Conservation (phyloP, 2,329 filamentous ascomycete genomes). For the Fusarium praegraminearum region DNA sequence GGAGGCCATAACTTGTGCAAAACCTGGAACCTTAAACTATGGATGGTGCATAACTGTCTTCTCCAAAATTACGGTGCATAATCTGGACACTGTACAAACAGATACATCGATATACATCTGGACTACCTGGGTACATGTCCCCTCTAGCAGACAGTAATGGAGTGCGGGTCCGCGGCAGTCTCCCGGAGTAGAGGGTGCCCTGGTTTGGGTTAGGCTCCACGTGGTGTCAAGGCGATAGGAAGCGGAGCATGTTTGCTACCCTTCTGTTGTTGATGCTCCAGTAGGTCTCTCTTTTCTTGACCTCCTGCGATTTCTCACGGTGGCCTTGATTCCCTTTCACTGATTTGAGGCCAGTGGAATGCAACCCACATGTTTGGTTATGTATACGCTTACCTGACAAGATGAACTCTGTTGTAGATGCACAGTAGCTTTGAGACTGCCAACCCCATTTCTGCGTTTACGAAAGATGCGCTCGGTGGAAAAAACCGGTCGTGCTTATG, state of each 20-base stretch:
- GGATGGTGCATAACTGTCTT: slow-evolving; percentile 19
- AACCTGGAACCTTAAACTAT: slow-evolving; percentile 9
- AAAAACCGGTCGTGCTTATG: slow-evolving; percentile 1
- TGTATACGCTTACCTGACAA: neutral
- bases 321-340: neutral
- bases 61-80: neutral
- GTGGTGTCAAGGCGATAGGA: slow-evolving; percentile 45
- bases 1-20: neutral
- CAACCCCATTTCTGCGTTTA: neutral
- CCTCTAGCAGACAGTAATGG: slow-evolving; percentile 25
- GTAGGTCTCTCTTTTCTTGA: neutral
- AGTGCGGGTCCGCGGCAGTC: slow-evolving; percentile 47
- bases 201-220: slow-evolving; percentile 47
- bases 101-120: slow-evolving; percentile 3
- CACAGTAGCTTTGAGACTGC: slow-evolving; percentile 7
- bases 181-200: slow-evolving; percentile 45
- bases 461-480: neutral
- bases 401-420: neutral
- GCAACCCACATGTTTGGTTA: neutral
- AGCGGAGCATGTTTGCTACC: slow-evolving; percentile 40
- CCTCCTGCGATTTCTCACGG: slow-evolving; percentile 12
- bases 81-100: neutral
- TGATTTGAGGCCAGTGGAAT: slow-evolving; percentile 18
- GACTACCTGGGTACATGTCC: slow-evolving; percentile 15
- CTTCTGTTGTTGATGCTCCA: neutral